Percentiles rank a stretch among this genome's conserved stretches.
These are phyloP conservation scores for Capsaspora owczarzaki DNA, from an alignment of 78 protist species.

Conservation along the genomic window DNA sequence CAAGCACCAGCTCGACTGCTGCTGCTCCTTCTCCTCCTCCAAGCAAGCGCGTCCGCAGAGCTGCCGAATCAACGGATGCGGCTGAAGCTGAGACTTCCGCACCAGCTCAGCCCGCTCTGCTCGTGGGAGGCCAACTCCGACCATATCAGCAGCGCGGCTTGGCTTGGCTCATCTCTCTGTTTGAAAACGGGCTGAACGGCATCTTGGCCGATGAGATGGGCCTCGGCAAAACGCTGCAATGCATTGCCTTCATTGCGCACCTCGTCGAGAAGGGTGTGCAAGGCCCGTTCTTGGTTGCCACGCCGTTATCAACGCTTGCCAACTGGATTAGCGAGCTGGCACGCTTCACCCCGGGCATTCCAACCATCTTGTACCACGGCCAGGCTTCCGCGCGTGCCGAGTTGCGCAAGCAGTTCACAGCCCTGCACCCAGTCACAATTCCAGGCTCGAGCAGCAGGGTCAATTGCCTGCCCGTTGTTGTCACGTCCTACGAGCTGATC, in stretches of 20 bases:
- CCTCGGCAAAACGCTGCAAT: conserved; percentile 52
- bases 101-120: not conserved
- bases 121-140: conserved; percentile 60
- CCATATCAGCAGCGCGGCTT: conserved; percentile 88
- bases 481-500: conserved; percentile 82
- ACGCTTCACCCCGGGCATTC: conserved; percentile 16
- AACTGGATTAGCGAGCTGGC: conserved; percentile 47
- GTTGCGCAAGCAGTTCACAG: not conserved
- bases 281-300: conserved; percentile 31
- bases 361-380: conserved; percentile 28
- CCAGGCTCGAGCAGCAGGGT: not conserved
- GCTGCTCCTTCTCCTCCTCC: too few species aligned
- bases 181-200: conserved; percentile 84
- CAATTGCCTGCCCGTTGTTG: conserved; percentile 31
- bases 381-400: not conserved
- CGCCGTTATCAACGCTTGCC: conserved; percentile 40
- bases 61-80: too few species aligned
- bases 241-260: conserved; percentile 44
- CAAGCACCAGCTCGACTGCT: too few species aligned
- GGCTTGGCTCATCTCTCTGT: conserved; percentile 79
- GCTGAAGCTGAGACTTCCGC: not conserved
- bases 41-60: too few species aligned
- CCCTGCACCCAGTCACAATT: not conserved
- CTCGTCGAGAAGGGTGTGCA: conserved; percentile 21
- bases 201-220: conserved; percentile 77